Conservation (phyloP, 768 basidiomycete species). For the Naganishia onofrii region DNA sequence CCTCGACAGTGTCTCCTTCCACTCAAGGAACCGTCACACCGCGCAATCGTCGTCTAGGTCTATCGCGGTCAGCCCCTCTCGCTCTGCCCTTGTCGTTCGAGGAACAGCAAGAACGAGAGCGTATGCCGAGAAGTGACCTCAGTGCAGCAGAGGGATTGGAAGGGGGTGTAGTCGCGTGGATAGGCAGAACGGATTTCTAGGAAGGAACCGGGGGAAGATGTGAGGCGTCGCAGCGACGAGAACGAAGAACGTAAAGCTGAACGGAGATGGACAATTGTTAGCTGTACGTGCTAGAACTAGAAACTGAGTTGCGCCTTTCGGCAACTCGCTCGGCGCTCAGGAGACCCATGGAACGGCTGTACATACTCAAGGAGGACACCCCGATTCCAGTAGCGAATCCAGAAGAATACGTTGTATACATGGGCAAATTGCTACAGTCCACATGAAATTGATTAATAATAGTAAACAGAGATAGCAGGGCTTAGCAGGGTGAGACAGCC, state of each 20-base stretch:
- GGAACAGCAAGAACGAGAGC: not conserved
- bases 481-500: too few species aligned
- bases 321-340: too few species aligned
- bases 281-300: too few species aligned
- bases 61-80: constrained; percentile 7
- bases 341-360: too few species aligned
- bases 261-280: not conserved
- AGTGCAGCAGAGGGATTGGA: not conserved
- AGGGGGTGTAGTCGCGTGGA: constrained; percentile 3
- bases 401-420: not conserved
- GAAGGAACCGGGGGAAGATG: not conserved
- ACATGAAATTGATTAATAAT: not conserved
- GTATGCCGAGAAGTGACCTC: not conserved
- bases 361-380: too few species aligned
- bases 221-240: too few species aligned
- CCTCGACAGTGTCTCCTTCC: not conserved
- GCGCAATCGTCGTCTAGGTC: not conserved
- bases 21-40: not conserved
- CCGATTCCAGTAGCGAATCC: not conserved
- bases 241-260: not conserved
- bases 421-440: not conserved
- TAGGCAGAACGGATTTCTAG: constrained; percentile 17
- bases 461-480: too few species aligned
- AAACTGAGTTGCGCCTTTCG: too few species aligned
- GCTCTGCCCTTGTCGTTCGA: not conserved